Conservation (phyloP, 345 rosid species). For the Triadica sebifera region DNA sequence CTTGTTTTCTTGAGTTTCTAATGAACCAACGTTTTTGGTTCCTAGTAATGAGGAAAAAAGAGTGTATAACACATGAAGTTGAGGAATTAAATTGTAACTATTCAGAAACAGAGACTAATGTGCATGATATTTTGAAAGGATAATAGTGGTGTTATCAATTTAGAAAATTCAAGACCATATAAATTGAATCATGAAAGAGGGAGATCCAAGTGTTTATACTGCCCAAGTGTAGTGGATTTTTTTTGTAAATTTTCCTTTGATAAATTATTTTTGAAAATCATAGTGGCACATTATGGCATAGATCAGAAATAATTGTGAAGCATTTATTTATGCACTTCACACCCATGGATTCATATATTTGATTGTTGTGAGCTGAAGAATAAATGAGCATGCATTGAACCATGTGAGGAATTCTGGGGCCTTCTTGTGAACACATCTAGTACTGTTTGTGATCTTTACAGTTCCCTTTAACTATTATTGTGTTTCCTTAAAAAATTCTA, state of each 20-base stretch:
- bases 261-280: neutral
- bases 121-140: neutral
- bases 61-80: neutral
- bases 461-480: neutral
- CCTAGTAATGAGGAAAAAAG: neutral
- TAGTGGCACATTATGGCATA: neutral
- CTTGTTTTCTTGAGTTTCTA: neutral
- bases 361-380: neutral
- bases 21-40: neutral
- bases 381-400: neutral
- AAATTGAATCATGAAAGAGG: neutral
- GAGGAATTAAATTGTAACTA: neutral
- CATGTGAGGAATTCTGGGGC: neutral
- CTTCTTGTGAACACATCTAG: neutral
- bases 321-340: neutral
- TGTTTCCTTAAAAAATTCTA: neutral
- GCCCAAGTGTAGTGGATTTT: too few relatives aligned
- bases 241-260: too few relatives aligned
- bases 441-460: neutral
- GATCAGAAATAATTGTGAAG: neutral
- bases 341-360: neutral
- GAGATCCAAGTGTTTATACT: neutral
- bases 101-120: neutral
- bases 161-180: neutral
- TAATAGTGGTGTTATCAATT: neutral